Percentiles rank a stretch among this genome's conserved stretches.
Evolutionary conservation across 2,329 filamentous ascomycete species (phyloP).

Genomic region (Pseudogymnoascus verrucosus): DNA sequence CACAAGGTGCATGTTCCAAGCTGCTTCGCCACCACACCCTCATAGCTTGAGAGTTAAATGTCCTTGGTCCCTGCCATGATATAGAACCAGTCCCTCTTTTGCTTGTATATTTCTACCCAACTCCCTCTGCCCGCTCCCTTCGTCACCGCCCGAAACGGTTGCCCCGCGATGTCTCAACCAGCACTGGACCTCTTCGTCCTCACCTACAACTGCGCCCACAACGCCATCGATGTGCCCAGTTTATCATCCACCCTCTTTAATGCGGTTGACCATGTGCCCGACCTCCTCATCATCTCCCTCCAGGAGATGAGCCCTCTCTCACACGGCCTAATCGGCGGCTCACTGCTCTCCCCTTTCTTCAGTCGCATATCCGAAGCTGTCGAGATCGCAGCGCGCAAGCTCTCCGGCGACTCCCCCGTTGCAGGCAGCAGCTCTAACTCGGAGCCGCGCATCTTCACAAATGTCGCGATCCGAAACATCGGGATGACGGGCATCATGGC

Average conservation of each 20-base stretch:
- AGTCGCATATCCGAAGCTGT: conserved; percentile 63
- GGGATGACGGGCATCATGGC: conserved; percentile 88
- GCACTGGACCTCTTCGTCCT: conserved; percentile 64
- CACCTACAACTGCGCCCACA: conserved; percentile 83
- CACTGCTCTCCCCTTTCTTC: conserved; percentile 70
- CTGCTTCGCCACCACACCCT: not conserved
- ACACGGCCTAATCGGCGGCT: conserved; percentile 77
- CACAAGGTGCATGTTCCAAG: not conserved
- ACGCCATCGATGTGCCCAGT: conserved; percentile 56
- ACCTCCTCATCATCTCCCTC: conserved; percentile 60
- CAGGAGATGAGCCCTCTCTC: conserved; percentile 86
- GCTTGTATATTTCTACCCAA: not conserved
- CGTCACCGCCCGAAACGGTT: not conserved
- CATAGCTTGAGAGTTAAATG: not conserved
- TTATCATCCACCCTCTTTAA: conserved; percentile 66
- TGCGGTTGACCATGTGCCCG: conserved; percentile 54
- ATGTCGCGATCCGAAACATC: conserved; percentile 64
- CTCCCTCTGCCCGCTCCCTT: conserved; percentile 11
- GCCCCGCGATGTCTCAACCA: conserved; percentile 8
- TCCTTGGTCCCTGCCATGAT: not conserved
- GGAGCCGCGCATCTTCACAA: conserved; percentile 50
- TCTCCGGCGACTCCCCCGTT: conserved; percentile 17
- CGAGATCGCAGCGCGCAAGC: conserved; percentile 50
- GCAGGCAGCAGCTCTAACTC: conserved; percentile 16
- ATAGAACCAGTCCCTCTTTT: not conserved